Base-by-base conservation (phyloP, 148 eudicot species). In the Pouteria glomerata region DNA sequence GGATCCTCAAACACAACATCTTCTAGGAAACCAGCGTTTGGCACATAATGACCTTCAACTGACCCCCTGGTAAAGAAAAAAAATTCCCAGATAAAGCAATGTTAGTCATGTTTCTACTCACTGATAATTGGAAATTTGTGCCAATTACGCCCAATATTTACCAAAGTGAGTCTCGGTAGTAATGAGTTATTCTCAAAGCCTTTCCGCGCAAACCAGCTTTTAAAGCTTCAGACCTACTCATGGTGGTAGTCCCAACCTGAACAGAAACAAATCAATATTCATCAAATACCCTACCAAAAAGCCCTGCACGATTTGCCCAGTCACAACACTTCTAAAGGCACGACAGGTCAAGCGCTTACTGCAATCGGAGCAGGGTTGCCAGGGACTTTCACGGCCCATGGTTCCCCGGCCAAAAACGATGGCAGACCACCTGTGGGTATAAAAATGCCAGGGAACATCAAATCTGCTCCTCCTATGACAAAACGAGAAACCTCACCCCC, bases 401-500 rank as follows among this genome's bases (percentile, higher is more conserved):
- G 82, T 76, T 95, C 89, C 45, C 98, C 98, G 67, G 88, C 86
- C 67, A 78, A 71, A 80, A 91, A 89, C 33, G 91, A 76, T 26
- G 96, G 93, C 52, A 88, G 82, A 71, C 97, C 97, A 42, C 89
- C 97, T 18, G 79, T 59, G 24, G 91, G 90, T 59, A 94, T 74
- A 26, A 48, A 77, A 74, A 94, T 89, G 60, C 98, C 97, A 44
- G 98, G 98, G 73, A 91, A 94, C 98, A 94, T 94, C 76, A 94
- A 84, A 79, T 94, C 98, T 50, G 98, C 98, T 70, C 98, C 98
- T 41, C 96, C 91, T 79, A 94, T 83, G 31, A 94, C 64, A 80
- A 76, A 94, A 71, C 93, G 96, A 72, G 98, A 94, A 77, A 94
- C 98, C 80, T 91, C 98, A 55, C 97, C 96, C 57, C 91, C 93